A percentile compares a stretch with the other conserved stretches of the same genome.
Conservation (phyloP, 2,329 filamentous ascomycete species). For the Venturia aucupariae region DNA sequence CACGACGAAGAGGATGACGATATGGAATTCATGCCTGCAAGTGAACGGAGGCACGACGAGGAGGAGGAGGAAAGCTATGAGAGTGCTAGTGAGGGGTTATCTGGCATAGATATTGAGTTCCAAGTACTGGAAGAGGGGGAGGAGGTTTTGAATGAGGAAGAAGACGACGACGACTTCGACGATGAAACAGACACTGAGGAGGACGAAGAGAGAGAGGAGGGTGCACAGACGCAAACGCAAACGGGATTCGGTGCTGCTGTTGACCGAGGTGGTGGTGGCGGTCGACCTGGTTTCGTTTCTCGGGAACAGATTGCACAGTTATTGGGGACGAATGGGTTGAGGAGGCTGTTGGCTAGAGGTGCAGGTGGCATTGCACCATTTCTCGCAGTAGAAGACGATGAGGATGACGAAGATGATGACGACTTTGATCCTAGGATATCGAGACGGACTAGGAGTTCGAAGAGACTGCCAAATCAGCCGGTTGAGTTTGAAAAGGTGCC, state of each 20-base stretch:
- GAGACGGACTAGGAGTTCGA: conserved; percentile 26
- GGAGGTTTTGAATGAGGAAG: conserved; percentile 33
- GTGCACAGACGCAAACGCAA: conserved; percentile 29
- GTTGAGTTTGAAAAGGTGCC: conserved; percentile 67
- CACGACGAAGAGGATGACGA: conserved; percentile 12
- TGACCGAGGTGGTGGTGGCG: conserved; percentile 1
- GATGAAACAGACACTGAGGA: conserved; percentile 31
- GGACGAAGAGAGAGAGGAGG: conserved; percentile 25
- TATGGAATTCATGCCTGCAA: conserved; percentile 9
- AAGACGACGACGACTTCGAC: conserved; percentile 35
- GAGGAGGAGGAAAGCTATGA: conserved; percentile 10
- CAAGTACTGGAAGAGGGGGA: conserved; percentile 15
- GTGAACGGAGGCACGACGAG: conserved; percentile 1
- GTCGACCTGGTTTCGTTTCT: background rate
- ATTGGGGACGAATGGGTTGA: background rate
- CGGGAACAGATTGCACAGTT: background rate
- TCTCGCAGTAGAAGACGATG: conserved; percentile 23
- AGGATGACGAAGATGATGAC: conserved; percentile 12
- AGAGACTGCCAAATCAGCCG: conserved; percentile 17
- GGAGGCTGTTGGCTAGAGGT: conserved; percentile 24
- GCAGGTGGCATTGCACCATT: conserved; percentile 44
- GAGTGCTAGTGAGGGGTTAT: conserved; percentile 4
- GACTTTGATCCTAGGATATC: conserved; percentile 19
- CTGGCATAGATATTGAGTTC: conserved; percentile 9
- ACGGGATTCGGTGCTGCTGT: conserved; percentile 16